Evolutionary conservation across 441 rosid genomes (phyloP).

Genomic region (Pelargonium citronellum): DNA sequence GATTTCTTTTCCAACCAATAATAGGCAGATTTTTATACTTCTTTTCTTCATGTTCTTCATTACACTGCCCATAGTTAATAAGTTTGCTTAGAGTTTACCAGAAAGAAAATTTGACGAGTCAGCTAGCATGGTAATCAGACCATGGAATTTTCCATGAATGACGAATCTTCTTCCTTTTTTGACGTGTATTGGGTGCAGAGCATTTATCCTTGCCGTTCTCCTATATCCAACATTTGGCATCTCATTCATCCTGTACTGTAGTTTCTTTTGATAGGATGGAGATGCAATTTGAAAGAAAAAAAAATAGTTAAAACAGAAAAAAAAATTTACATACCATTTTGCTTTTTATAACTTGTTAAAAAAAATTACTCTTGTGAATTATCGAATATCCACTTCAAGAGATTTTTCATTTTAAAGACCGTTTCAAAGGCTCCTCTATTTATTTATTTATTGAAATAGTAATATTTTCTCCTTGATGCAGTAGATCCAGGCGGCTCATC

Average conservation of each 20-base stretch:
- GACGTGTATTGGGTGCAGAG: too few relatives aligned
- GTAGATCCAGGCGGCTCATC: conserved; percentile 35
- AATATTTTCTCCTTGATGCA: conserved; percentile 24
- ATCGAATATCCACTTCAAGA: background rate
- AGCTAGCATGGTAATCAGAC: too few relatives aligned
- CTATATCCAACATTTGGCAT: background rate
- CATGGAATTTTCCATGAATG: too few relatives aligned
- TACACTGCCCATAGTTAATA: too few relatives aligned
- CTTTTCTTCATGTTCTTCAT: too few relatives aligned
- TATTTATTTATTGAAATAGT: conserved; percentile 15
- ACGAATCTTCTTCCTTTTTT: too few relatives aligned
- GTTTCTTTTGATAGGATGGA: background rate
- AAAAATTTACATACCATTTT: background rate
- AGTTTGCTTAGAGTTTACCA: too few relatives aligned
- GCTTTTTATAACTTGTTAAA: background rate
- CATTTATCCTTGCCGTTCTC: too few relatives aligned
- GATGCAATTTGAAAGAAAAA: background rate
- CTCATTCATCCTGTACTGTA: background rate
- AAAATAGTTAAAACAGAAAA: background rate
- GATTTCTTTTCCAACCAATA: too few relatives aligned
- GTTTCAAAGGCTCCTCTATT: background rate
- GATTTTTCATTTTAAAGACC: background rate
- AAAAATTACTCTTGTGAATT: background rate
- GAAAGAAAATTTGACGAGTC: too few relatives aligned
- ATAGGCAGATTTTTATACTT: too few relatives aligned